Percentiles rank a stretch among this genome's conserved stretches.
Evolutionary conservation across 2,329 filamentous ascomycete genomes (phyloP).

Genomic region (Hortaea werneckii): DNA sequence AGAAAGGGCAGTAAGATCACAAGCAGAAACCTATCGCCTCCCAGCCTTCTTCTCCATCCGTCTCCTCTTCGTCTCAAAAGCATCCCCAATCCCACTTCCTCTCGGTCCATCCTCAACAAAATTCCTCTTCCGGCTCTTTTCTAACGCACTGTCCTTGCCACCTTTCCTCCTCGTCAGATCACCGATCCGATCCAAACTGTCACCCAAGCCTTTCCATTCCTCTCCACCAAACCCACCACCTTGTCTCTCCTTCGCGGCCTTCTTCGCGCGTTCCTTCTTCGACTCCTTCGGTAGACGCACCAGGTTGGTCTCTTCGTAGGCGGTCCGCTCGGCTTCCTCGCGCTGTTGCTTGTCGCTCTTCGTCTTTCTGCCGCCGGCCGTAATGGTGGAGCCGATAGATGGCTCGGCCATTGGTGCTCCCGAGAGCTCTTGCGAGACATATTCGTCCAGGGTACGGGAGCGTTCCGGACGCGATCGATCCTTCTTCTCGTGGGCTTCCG

Average conservation of each 20-base stretch:
- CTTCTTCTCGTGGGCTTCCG: slow-evolving; percentile 47
- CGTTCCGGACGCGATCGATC: slow-evolving; percentile 57
- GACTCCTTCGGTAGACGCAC: slow-evolving; percentile 72
- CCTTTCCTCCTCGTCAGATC: slow-evolving; percentile 63
- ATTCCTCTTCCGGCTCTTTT: slow-evolving; percentile 73
- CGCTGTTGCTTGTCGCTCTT: slow-evolving; percentile 69
- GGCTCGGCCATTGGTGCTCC: slow-evolving; percentile 72
- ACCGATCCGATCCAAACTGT: slow-evolving; percentile 79
- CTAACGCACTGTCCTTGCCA: slow-evolving; percentile 50
- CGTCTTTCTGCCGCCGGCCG: slow-evolving; percentile 61
- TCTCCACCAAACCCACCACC: slow-evolving; percentile 69
- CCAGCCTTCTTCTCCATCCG: slow-evolving; percentile 31
- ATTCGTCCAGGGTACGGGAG: slow-evolving; percentile 85
- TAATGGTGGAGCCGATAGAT: slow-evolving; percentile 83
- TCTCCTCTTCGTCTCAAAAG: slow-evolving; percentile 62
- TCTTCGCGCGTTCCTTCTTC: slow-evolving; percentile 72
- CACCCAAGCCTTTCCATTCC: slow-evolving; percentile 79
- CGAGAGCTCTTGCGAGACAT: slow-evolving; percentile 75
- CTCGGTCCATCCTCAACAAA: slow-evolving; percentile 61
- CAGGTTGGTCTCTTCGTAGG: slow-evolving; percentile 91
- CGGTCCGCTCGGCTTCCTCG: slow-evolving; percentile 65
- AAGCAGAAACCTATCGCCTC: slow-evolving; percentile 11
- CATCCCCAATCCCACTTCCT: slow-evolving; percentile 62
- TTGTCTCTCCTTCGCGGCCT: slow-evolving; percentile 35
- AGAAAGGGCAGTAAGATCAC: not conserved